A percentile compares a stretch with the other conserved stretches of the same genome.
Conservation (phyloP, 129 eudicot species). For the Dittrichia graveolens region DNA sequence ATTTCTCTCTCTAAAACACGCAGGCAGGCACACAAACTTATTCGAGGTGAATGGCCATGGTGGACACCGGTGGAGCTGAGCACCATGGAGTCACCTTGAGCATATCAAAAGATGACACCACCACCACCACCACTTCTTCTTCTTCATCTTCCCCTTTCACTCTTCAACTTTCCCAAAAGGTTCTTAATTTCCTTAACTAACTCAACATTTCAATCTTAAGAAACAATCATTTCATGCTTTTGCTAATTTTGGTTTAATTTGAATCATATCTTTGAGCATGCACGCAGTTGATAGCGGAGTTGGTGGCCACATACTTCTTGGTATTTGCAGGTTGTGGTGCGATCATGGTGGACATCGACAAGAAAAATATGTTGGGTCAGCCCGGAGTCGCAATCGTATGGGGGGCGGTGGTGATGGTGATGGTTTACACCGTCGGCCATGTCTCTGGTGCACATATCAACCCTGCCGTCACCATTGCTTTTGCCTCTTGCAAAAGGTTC, state of each 20-base stretch:
- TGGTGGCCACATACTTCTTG: slow-evolving; percentile 73
- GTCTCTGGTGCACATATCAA: slow-evolving; percentile 91
- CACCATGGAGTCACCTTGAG: slow-evolving; percentile 33
- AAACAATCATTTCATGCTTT: not conserved
- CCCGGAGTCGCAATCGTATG: slow-evolving; percentile 77
- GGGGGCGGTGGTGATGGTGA: slow-evolving; percentile 90
- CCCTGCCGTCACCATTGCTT: slow-evolving; percentile 91
- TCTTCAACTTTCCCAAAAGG: slow-evolving; percentile 33
- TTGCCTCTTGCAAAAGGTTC: slow-evolving; percentile 76
- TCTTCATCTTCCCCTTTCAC: slow-evolving; percentile 23
- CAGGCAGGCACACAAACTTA: not conserved
- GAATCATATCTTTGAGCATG: not conserved
- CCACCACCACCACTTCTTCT: not conserved
- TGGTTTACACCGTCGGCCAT: slow-evolving; percentile 85
- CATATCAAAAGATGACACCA: slow-evolving; percentile 26
- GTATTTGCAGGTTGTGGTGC: slow-evolving; percentile 82
- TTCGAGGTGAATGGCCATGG: slow-evolving; percentile 23
- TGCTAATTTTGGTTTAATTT: not conserved
- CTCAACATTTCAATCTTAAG: not conserved
- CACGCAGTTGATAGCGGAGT: slow-evolving; percentile 75
- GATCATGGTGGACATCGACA: slow-evolving; percentile 59
- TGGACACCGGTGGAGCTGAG: slow-evolving; percentile 23
- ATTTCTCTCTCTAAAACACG: not conserved
- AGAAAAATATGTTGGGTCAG: slow-evolving; percentile 46
- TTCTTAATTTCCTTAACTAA: not conserved